Percentiles rank a stretch among this genome's conserved stretches.
These are phyloP conservation scores for Quercus parvula DNA, from an alignment of 306 rosid genomes.

Conservation along the genomic window DNA sequence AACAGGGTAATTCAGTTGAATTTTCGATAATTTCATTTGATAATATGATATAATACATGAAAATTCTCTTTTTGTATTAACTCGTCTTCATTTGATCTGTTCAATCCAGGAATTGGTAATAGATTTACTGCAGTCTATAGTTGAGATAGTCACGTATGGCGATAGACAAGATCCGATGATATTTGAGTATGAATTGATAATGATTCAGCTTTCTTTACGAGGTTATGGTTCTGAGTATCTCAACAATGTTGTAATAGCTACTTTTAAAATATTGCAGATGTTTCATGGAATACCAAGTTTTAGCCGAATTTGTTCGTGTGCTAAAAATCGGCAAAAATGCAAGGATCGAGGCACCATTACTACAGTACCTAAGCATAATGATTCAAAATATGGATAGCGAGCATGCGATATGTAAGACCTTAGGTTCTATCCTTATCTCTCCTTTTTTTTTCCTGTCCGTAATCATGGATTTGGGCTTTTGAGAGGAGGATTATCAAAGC, in stretches of 20 bases:
- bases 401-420: slow-evolving; percentile 69
- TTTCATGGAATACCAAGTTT: slow-evolving; percentile 86
- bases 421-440: slow-evolving; percentile 15
- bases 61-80: background rate
- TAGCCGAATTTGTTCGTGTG: slow-evolving; percentile 71
- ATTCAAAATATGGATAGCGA: slow-evolving; percentile 80
- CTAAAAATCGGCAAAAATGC: slow-evolving; percentile 60
- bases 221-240: slow-evolving; percentile 11
- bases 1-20: slow-evolving; percentile 31
- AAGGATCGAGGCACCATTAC: slow-evolving; percentile 68
- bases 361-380: slow-evolving; percentile 85
- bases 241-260: slow-evolving; percentile 2
- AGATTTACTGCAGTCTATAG: slow-evolving; percentile 75
- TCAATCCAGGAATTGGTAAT: slow-evolving; percentile 59
- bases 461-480: background rate
- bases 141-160: slow-evolving; percentile 81
- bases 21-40: background rate
- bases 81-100: background rate
- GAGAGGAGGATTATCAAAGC: background rate
- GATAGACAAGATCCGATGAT: slow-evolving; percentile 75
- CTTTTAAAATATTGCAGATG: slow-evolving; percentile 46
- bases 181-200: slow-evolving; percentile 59
- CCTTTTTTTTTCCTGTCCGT: background rate
- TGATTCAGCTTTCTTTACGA: background rate
- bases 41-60: background rate